Conservation (phyloP, 1,284 basidiomycete genomes). For the Microbotryum scabiosae region DNA sequence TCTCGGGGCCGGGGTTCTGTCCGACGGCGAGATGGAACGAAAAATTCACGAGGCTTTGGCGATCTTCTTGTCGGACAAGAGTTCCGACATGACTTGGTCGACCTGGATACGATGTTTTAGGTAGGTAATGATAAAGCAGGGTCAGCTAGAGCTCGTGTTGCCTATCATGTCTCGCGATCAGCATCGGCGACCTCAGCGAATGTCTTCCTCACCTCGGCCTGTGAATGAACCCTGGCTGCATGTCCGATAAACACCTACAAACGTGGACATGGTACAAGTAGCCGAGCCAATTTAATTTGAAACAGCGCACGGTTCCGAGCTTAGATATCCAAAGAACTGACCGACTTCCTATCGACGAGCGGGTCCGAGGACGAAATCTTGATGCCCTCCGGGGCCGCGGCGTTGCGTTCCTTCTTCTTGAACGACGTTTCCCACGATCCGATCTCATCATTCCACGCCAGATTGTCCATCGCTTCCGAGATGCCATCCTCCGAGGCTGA, state of each 20-base stretch:
- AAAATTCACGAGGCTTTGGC: conserved; percentile 18
- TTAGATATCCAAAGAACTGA: not conserved
- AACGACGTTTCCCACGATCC: too few relatives aligned
- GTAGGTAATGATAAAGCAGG: not conserved
- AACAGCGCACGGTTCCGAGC: too few relatives aligned
- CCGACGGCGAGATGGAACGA: not conserved
- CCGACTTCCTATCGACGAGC: conserved; percentile 24
- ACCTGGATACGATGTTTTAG: conserved; percentile 10
- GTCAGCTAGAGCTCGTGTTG: too few relatives aligned
- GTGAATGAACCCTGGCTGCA: conserved; percentile 13
- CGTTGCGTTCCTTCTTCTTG: too few relatives aligned
- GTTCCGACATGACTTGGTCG: conserved; percentile 18
- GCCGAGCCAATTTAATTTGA: too few relatives aligned
- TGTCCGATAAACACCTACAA: conserved; percentile 27
- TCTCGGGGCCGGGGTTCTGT: too few relatives aligned
- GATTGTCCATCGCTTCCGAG: too few relatives aligned
- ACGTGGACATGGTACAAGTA: not conserved
- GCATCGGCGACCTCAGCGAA: too few relatives aligned
- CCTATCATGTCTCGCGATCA: too few relatives aligned
- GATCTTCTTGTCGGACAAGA: conserved; percentile 27
- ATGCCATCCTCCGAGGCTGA: too few relatives aligned
- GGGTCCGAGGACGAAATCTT: conserved; percentile 16
- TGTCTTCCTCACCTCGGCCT: conserved; percentile 4
- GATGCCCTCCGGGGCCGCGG: too few relatives aligned
- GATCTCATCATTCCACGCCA: too few relatives aligned